Evolutionary conservation across 495 filamentous ascomycete species (phyloP), one percentile per base, ranked within the genome.

Genomic region (Hypoxylon subgilvum): DNA sequence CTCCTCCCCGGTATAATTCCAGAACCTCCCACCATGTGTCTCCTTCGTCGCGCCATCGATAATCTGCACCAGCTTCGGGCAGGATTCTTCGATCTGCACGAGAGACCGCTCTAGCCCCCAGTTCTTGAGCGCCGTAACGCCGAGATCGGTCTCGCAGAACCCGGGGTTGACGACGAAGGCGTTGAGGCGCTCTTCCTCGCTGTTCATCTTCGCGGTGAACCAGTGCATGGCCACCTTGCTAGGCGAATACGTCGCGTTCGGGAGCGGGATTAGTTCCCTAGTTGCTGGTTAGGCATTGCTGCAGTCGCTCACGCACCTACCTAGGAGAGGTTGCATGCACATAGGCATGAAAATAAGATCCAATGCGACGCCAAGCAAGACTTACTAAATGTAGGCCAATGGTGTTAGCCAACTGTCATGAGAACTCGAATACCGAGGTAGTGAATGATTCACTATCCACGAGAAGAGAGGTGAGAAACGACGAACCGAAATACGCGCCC

Each of bases 161-260:
- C 67, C 60, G 27, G 69, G 66, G 59, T 70, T 58, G 39, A 72
- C 8, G 0, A 69, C 52, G 22, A 80, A 77, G 0, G 71, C 64
- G 5, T 44, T 71, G 9, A 79, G 57, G 59, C 68, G 65, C 10
- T 58, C 51, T 22, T 79, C 69, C 53, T 81, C 76, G 6, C 43
- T 39, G 30, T 77, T 52, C 5, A 79, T 75, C 12, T 61, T 61
- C 21, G 63, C 63, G 8, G 67, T 71, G 19, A 75, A 63, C 68
- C 69, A 82, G 45, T 79, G 67, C 14, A 68, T 61, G 6, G 71
- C 66, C 3, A 64, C 53, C 53, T 82, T 82, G 16, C 68, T 61
- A 0, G 73, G 57, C 1, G 57, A 75, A 45, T 82, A 80, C 0
- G 69, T 66, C 0, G 73, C 71, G 22, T 70, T 69, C 13, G 64